Evolutionary conservation across 495 filamentous ascomycete species (phyloP).

Genomic region (Pseudoneurospora amorphoporcata): DNA sequence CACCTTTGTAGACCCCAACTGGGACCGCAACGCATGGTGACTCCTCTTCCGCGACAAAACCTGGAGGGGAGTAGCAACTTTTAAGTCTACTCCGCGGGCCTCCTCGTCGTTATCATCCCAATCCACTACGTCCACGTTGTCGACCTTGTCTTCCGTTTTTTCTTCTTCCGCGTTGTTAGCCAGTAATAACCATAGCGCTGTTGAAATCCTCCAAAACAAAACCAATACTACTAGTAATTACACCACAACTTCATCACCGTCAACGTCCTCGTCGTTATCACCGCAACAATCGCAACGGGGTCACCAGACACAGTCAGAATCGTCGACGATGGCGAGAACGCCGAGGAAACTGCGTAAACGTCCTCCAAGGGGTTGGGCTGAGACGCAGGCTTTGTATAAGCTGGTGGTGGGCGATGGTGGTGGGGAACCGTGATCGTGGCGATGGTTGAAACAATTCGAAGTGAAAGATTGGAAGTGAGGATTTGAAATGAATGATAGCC

Average conservation of each 20-base stretch:
- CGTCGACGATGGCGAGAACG: background rate
- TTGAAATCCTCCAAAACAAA: background rate
- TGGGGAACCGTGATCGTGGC: background rate
- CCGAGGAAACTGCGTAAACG: slow-evolving; percentile 41
- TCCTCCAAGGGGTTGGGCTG: slow-evolving; percentile 26
- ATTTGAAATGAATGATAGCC: too few relatives aligned
- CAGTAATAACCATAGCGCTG: background rate
- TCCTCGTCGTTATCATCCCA: slow-evolving; percentile 9
- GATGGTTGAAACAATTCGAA: background rate
- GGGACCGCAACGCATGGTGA: slow-evolving; percentile 73
- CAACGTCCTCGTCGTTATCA: slow-evolving; percentile 13
- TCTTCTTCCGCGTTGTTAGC: background rate
- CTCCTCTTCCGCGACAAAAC: slow-evolving; percentile 5
- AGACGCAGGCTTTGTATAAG: slow-evolving; percentile 20
- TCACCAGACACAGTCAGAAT: background rate
- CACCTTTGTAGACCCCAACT: slow-evolving; percentile 51
- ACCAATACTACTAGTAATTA: slow-evolving; percentile 1
- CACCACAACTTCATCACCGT: slow-evolving; percentile 1
- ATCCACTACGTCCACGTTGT: background rate
- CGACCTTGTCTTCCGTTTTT: background rate
- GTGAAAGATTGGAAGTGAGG: background rate
- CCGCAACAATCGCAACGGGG: slow-evolving; percentile 6
- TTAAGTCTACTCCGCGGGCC: slow-evolving; percentile 13
- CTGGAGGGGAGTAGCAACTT: background rate
- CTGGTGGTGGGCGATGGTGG: slow-evolving; percentile 6